Conservation (phyloP, 2,329 filamentous ascomycete species). For the Cladosporium sp. region DNA sequence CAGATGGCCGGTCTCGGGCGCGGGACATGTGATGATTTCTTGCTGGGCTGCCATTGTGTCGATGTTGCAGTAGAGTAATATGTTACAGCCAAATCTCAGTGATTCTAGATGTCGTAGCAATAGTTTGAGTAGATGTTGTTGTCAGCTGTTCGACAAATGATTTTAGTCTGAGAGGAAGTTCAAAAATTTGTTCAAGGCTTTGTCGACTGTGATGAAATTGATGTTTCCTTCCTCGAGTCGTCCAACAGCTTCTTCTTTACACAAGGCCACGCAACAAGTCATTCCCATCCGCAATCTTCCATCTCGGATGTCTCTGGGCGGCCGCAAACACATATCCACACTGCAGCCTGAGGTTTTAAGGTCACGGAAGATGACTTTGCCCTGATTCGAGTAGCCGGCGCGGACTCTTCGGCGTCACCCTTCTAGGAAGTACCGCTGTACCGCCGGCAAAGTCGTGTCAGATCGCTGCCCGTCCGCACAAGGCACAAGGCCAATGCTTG, state of each 20-base stretch:
- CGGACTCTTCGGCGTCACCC: slow-evolving; percentile 6
- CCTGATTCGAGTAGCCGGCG: slow-evolving; percentile 10
- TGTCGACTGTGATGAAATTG: too few relatives aligned
- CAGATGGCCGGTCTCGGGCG: slow-evolving; percentile 35
- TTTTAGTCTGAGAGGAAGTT: neutral
- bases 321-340: slow-evolving; percentile 12
- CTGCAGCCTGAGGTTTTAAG: slow-evolving; percentile 9
- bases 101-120: neutral
- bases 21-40: slow-evolving; percentile 28
- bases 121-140: neutral
- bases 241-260: neutral
- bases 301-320: slow-evolving; percentile 1
- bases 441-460: neutral
- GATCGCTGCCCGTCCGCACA: neutral
- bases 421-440: slow-evolving; percentile 3
- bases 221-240: neutral
- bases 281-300: slow-evolving; percentile 16
- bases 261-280: slow-evolving; percentile 11
- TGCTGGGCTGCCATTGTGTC: slow-evolving; percentile 4
- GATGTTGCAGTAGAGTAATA: neutral
- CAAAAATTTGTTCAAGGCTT: neutral
- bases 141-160: neutral
- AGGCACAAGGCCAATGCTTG: neutral
- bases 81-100: neutral
- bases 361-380: slow-evolving; percentile 12